Base-by-base conservation (phyloP, 176 grass and related monocot genomes). In the Puya raimondii region DNA sequence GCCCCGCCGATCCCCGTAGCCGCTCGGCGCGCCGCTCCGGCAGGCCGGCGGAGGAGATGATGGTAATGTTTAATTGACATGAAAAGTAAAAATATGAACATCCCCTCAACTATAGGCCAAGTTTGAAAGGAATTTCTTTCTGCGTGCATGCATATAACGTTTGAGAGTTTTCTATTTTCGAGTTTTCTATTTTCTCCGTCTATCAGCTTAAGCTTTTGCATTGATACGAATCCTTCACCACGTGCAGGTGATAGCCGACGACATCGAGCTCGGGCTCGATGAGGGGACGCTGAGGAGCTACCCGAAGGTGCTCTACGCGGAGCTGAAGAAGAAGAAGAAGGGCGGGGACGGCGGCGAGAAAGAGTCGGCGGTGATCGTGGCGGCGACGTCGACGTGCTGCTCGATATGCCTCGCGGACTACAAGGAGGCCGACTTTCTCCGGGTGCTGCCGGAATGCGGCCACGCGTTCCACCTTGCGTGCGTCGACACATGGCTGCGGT, bases 351-450 rank as follows among this genome's bases (percentile, higher is more conserved):
- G 26, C 29, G 29, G 29, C 29, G 29, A 42, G 33, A 42, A 42
- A 42, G 33, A 6, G 33, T 42, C 33, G 33, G 33, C 33, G 23
- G 47, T 9, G 22, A 20, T 49, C 23, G 70, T 23, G 3, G 51
- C 72, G 9, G 83, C 83, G 42, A 84, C 80, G 4, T 78, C 88
- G 26, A 83, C 80, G 12, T 92, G 89, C 83, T 93, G 94, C 80
- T 90, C 89, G 13, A 83, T 99, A 4, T 99, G 94, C 76, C 76
- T 93, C 20, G 85, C 73, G 50, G 88, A 93, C 80, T 99, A 93
- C 78, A 80, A 72, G 71, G 82, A 93, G 78, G 73, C 73, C 12
- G 94, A 99, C 74, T 71, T 90, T 51, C 84, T 99, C 23, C 84
- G 94, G 23, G 83, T 66, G 79, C 79, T 99, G 75, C 94, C 89